Conservation (phyloP, 1,284 basidiomycete species). For the Cutaneotrichosporon dermatis region DNA sequence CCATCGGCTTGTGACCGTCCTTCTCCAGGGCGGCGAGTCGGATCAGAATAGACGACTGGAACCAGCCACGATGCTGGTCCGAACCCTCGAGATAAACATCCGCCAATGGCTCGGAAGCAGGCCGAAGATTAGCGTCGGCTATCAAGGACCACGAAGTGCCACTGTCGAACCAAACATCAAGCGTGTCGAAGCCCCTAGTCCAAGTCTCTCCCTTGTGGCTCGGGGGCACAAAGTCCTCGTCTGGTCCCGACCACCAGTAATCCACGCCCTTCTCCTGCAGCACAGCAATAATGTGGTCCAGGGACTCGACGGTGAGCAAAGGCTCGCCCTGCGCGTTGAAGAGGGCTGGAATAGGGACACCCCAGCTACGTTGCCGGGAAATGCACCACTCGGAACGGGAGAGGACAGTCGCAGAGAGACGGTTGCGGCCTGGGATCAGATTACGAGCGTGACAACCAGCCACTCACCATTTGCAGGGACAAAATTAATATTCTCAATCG, state of each 20-base stretch:
- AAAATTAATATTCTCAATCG: constrained; percentile 71
- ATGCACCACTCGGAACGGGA: constrained; percentile 99
- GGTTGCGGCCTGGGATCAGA: constrained; percentile 61
- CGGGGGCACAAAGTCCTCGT: constrained; percentile 74
- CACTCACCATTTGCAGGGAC: constrained; percentile 67
- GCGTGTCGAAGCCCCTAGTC: constrained; percentile 82
- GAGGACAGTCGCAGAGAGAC: constrained; percentile 77
- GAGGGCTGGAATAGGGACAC: constrained; percentile 91
- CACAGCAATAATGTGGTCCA: constrained; percentile 73
- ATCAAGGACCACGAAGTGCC: constrained; percentile 92
- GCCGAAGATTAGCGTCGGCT: constrained; percentile 22
- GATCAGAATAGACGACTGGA: constrained; percentile 91
- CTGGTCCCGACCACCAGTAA: constrained; percentile 88
- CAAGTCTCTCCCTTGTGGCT: constrained; percentile 54
- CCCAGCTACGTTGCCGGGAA: constrained; percentile 96
- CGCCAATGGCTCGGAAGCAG: constrained; percentile 55
- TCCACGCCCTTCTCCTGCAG: constrained; percentile 68
- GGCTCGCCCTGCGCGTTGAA: constrained; percentile 66
- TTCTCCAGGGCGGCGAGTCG: constrained; percentile 52
- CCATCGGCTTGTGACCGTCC: constrained; percentile 12
- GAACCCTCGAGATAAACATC: constrained; percentile 93
- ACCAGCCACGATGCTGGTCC: constrained; percentile 99
- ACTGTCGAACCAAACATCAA: constrained; percentile 99
- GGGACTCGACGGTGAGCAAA: constrained; percentile 62
- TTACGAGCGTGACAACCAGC: constrained; percentile 4